Evolutionary conservation across 1,284 basidiomycete genomes (phyloP).

Genomic region (Sutorius eximius): DNA sequence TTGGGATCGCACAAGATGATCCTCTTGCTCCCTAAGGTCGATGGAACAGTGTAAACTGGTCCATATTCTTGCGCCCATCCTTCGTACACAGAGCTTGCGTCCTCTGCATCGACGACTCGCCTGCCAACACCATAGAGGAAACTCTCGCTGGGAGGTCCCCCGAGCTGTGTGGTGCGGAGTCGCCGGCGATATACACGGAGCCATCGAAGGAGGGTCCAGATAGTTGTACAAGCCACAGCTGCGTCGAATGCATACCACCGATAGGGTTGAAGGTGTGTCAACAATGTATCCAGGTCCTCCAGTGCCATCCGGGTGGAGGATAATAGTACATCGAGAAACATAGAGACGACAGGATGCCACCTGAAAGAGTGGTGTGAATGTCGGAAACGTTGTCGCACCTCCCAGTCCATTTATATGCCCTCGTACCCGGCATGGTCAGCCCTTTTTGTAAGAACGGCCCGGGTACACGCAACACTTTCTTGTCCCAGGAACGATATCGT

Average conservation of each 20-base stretch:
- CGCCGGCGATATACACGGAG: not conserved
- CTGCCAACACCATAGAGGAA: slow-evolving; percentile 15
- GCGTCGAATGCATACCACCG: not conserved
- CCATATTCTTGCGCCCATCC: slow-evolving; percentile 12
- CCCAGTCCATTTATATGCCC: not conserved
- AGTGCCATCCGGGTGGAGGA: not conserved
- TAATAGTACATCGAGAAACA: not conserved
- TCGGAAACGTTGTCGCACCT: too few relatives aligned
- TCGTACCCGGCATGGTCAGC: not conserved
- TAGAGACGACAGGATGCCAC: not conserved
- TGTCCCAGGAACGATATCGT: not conserved
- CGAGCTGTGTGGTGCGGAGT: slow-evolving; percentile 15
- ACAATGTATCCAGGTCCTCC: not conserved
- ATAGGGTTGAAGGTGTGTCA: not conserved
- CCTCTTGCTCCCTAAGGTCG: slow-evolving; percentile 39
- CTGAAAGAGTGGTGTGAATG: not conserved
- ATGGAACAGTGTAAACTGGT: slow-evolving; percentile 31
- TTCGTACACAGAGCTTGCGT: slow-evolving; percentile 15
- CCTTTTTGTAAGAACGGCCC: not conserved
- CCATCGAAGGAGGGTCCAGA: slow-evolving; percentile 1
- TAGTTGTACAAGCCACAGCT: not conserved
- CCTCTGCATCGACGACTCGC: not conserved
- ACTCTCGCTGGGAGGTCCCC: slow-evolving; percentile 14
- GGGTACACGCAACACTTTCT: not conserved
- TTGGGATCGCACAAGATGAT: slow-evolving; percentile 40